Evolutionary conservation across 2,329 filamentous ascomycete species (phyloP), one percentile per base, ranked within the genome.

Genomic region (Colletotrichum kahawae): DNA sequence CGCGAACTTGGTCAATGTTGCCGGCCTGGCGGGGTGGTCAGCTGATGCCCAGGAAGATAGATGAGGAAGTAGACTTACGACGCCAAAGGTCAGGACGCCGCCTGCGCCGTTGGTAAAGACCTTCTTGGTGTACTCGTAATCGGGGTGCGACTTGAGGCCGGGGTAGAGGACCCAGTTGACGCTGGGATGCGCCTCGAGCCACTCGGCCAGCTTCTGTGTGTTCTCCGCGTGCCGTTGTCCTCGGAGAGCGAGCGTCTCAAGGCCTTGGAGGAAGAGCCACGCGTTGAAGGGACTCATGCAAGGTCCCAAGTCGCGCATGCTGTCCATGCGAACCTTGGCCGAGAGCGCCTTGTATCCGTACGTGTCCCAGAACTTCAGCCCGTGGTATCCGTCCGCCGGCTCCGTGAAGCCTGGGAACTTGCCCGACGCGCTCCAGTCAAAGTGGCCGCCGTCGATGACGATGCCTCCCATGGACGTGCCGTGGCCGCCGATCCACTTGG

Each of bases 401-500:
- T 95, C 92, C 70, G 90, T 90, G 85, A 95, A 93, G 78, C 94
- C 92, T 1, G 93, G 93, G 83, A 95, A 95, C 78, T 90, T 90
- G 27, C 87, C 91, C 73, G 93, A 85, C 79, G 91, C 92, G 65
- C 91, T 92, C 93, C 93, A 94, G 85, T 94, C 91, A 79, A 94
- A 94, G 79, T 92, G 93, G 63, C 93, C 92, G 71, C 90, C 89
- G 83, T 94, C 93, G 66, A 94, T 86, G 14, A 94, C 88, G 31
- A 94, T 87, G 70, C 93, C 93, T 48, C 88, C 93, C 79, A 94
- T 92, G 16, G 92, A 94, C 24, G 93, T 93, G 48, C 93, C 93
- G 80, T 94, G 93, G 31, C 93, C 93, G 63, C 93, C 92, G 74
- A 94, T 94, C 93, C 93, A 94, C 82, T 94, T 94, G 4, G 92